Evolutionary conservation across 2,329 filamentous ascomycete genomes (phyloP), one percentile per base, ranked within the genome.

Genomic region (Madurella mycetomatis): DNA sequence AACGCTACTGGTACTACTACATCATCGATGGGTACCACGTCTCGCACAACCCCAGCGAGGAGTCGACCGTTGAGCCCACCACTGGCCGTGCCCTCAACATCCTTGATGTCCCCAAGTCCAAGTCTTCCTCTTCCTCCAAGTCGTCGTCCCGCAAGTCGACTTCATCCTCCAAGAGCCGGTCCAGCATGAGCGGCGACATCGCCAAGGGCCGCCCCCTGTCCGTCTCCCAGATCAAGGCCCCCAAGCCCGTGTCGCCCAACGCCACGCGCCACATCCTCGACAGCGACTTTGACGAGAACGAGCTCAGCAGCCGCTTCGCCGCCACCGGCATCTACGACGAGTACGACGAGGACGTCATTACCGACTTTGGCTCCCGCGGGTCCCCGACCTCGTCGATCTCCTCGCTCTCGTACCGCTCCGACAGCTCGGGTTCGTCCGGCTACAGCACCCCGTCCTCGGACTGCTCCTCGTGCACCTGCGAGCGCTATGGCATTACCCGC

Each of bases 1-100:
- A 90, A 72, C 87, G 92, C 71, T 97, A 97, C 85, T 99, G 94
- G 94, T 99, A 97, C 86, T 99, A 99, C 85, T 99, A 96, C 82
- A 96, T 97, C 85, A 94, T 97, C 73, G 94, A 99, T 73, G 94
- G 94, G 66, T 96, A 96, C 84, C 92, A 96, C 74, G 87, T 95
- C 72, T 92, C 92, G 59, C 92, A 97, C 82, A 94, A 97, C 77
- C 92, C 92, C 64, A 89, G 88, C 72, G 86, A 91, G 72, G 80
- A 88, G 68, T 92, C 87, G 70, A 95, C 89, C 69, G 87, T 88
- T 64, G 94, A 99, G 81, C 92, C 92, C 70, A 97, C 92, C 72
- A 97, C 94, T 54, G 90, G 92, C 76, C 92, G 94, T 73, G 90
- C 92, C 75, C 83, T 99, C 66, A 99, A 99, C 83, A 90, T 96